These are phyloP conservation scores for Cyberlindnera mycetangii DNA, from an alignment of 805 yeast species.

Conservation along the genomic window DNA sequence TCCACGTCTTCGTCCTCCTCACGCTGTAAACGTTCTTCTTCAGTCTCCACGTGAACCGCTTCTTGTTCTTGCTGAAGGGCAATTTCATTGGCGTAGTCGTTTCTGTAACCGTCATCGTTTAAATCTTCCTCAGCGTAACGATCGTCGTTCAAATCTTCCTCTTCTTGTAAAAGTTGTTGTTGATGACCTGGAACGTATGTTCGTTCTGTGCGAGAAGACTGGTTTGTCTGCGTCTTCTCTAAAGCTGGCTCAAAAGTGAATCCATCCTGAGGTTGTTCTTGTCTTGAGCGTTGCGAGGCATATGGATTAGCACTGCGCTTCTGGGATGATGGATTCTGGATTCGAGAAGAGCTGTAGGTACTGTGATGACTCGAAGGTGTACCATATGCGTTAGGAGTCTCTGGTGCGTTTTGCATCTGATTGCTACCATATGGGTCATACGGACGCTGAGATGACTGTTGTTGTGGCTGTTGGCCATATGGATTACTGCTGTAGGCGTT, in stretches of 20 bases:
- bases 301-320: slow-evolving; percentile 6
- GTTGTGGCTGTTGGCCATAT: neutral
- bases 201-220: slow-evolving; percentile 9
- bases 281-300: slow-evolving; percentile 5
- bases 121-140: slow-evolving; percentile 31
- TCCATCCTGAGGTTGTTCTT: slow-evolving; percentile 1
- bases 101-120: slow-evolving; percentile 24
- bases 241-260: slow-evolving; percentile 15
- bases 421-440: neutral
- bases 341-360: slow-evolving; percentile 10
- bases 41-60: slow-evolving; percentile 24
- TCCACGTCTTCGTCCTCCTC: slow-evolving; percentile 88
- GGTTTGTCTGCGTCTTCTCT: slow-evolving; percentile 8
- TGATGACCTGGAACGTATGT: slow-evolving; percentile 10
- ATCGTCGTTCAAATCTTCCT: slow-evolving; percentile 16
- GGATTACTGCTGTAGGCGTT: slow-evolving; percentile 1
- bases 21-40: slow-evolving; percentile 34
- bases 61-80: slow-evolving; percentile 31
- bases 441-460: neutral
- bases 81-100: slow-evolving; percentile 28
- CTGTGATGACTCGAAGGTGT: neutral
- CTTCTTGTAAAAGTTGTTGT: slow-evolving; percentile 10
- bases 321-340: slow-evolving; percentile 2
- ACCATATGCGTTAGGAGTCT: slow-evolving; percentile 6
- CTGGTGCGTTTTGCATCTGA: neutral